Conservation (phyloP, 345 rosid genomes). For the Camelina laxa region DNA sequence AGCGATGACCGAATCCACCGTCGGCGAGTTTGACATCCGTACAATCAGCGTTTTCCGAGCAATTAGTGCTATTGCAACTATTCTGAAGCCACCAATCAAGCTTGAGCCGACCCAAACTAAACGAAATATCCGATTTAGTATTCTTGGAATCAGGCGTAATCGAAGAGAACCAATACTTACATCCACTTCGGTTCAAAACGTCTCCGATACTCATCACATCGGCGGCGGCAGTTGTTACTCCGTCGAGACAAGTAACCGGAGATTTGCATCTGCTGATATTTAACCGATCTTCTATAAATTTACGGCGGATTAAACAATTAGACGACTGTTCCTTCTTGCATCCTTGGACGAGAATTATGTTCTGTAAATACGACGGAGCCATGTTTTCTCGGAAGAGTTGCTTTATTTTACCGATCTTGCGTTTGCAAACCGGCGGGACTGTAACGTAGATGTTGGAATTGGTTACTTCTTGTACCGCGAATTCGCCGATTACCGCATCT, state of each 20-base stretch:
- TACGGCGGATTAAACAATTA: slow-evolving; percentile 46
- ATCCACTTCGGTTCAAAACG: slow-evolving; percentile 28
- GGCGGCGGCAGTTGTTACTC: not conserved
- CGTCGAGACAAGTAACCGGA: slow-evolving; percentile 46
- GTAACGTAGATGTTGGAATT: slow-evolving; percentile 42
- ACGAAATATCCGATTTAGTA: slow-evolving; percentile 37
- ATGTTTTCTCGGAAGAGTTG: slow-evolving; percentile 47
- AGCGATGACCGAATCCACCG: slow-evolving; percentile 48
- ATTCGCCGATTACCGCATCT: slow-evolving; percentile 35
- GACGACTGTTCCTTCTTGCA: slow-evolving; percentile 32
- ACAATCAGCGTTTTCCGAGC: slow-evolving; percentile 55
- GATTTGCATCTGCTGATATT: slow-evolving; percentile 15
- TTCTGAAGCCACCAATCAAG: slow-evolving; percentile 73
- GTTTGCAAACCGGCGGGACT: slow-evolving; percentile 53
- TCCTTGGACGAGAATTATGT: slow-evolving; percentile 52
- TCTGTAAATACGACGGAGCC: slow-evolving; percentile 51
- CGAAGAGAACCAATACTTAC: slow-evolving; percentile 58
- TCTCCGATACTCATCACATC: slow-evolving; percentile 8
- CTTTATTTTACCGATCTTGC: slow-evolving; percentile 48
- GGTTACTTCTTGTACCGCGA: slow-evolving; percentile 36
- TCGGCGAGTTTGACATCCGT: slow-evolving; percentile 12
- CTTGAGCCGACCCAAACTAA: slow-evolving; percentile 50
- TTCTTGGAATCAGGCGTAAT: slow-evolving; percentile 23
- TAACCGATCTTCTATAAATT: slow-evolving; percentile 10
- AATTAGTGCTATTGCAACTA: slow-evolving; percentile 40